Percentiles rank a stretch among this genome's conserved stretches.
These are phyloP conservation scores for Sclerotinia nivalis DNA, from an alignment of 2,329 filamentous ascomycete species.

Conservation along the genomic window DNA sequence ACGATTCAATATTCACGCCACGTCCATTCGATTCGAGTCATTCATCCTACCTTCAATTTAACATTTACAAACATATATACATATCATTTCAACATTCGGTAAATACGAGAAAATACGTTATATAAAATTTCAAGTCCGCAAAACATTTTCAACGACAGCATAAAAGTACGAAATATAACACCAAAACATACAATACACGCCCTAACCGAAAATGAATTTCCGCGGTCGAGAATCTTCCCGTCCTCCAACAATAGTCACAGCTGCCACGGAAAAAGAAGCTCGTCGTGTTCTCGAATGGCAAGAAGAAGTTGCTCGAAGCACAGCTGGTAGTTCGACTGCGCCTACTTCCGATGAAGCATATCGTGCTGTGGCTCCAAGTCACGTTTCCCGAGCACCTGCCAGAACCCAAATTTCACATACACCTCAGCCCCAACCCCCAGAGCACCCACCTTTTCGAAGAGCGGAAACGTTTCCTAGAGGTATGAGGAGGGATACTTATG, in stretches of 20 bases:
- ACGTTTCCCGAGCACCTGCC: slow-evolving; percentile 14
- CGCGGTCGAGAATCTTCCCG: slow-evolving; percentile 16
- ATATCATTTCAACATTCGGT: neutral
- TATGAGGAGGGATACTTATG: slow-evolving; percentile 11
- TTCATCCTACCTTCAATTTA: neutral
- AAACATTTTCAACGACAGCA: neutral
- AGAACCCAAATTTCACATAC: slow-evolving; percentile 3
- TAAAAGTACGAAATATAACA: neutral
- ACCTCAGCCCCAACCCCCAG: neutral
- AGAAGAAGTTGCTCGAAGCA: slow-evolving; percentile 42
- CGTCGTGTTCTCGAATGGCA: slow-evolving; percentile 48
- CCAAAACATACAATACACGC: neutral
- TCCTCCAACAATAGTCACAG: slow-evolving; percentile 33
- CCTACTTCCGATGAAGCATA: slow-evolving; percentile 13
- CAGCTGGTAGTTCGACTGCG: slow-evolving; percentile 23
- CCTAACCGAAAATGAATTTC: neutral
- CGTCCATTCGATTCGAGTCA: neutral
- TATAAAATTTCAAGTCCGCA: neutral
- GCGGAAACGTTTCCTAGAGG: slow-evolving; percentile 24
- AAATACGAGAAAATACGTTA: neutral
- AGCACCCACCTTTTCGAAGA: slow-evolving; percentile 21
- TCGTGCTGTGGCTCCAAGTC: slow-evolving; percentile 16
- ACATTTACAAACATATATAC: neutral
- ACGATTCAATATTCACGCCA: slow-evolving; percentile 6
- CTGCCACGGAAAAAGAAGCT: slow-evolving; percentile 37